Percentiles rank a stretch among this genome's conserved stretches.
phyloP scores from a whole-genome alignment of 164 flowering plant species.

The Chloranthus sessilifolius region DNA sequence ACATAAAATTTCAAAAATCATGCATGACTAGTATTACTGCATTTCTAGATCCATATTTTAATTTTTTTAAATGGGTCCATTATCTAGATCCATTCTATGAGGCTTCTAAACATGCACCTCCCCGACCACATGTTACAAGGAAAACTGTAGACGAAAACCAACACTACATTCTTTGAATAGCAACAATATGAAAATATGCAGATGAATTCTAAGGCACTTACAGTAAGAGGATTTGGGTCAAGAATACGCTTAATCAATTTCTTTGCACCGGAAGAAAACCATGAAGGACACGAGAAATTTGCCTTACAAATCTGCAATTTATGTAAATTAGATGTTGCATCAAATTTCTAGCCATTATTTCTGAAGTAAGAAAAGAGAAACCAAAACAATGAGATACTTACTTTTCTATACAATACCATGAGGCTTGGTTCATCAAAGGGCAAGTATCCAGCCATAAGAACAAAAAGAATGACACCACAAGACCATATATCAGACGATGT shows the following conservation, averaged over 20 bases:
- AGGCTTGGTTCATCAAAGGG: constrained; percentile 16
- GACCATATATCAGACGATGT: constrained; percentile 14
- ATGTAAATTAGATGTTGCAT: not conserved
- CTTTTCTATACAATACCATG: constrained; percentile 10
- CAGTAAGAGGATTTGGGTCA: not conserved
- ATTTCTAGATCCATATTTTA: too few species aligned
- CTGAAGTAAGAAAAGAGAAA: not conserved
- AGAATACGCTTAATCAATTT: not conserved
- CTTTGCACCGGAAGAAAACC: not conserved
- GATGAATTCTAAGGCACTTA: not conserved
- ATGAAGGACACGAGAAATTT: not conserved
- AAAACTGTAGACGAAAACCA: too few species aligned
- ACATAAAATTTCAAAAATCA: too few species aligned
- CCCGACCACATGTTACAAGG: too few species aligned
- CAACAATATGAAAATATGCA: too few species aligned
- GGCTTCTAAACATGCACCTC: too few species aligned
- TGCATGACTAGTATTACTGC: too few species aligned
- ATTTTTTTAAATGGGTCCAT: too few species aligned
- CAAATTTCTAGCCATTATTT: not conserved
- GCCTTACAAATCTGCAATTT: not conserved
- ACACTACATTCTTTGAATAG: too few species aligned
- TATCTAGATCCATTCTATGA: too few species aligned
- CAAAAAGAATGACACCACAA: constrained; percentile 14
- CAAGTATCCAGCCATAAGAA: constrained; percentile 16
- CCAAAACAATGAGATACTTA: not conserved